Evolutionary conservation across 208 protist species (phyloP).

Genomic region (Crithidia thermophila): DNA sequence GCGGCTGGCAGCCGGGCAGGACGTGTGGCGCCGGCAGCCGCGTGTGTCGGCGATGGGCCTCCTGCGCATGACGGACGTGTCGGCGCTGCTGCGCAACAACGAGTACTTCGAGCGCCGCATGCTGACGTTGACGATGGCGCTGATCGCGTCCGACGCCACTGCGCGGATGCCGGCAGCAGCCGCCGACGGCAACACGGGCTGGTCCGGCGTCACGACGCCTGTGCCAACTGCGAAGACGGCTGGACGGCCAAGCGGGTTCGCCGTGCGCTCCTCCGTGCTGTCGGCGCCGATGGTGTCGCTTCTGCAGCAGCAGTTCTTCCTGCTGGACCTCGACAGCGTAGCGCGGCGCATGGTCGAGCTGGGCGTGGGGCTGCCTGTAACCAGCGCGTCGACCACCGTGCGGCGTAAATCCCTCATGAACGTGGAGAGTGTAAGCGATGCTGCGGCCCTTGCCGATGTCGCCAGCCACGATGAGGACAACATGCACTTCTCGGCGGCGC

Average conservation of each 20-base stretch:
- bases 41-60: conserved; percentile 50
- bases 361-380: conserved; percentile 26
- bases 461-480: too few species aligned
- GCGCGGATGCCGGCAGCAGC: too few species aligned
- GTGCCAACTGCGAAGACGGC: not conserved
- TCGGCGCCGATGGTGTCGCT: conserved; percentile 20
- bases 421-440: not conserved
- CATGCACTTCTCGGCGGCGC: not conserved
- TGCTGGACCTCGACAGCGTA: conserved; percentile 40
- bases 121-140: conserved; percentile 31
- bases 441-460: not conserved
- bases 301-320: conserved; percentile 34
- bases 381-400: conserved; percentile 6
- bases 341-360: conserved; percentile 36
- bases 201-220: not conserved
- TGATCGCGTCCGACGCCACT: not conserved
- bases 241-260: not conserved
- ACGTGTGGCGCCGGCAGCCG: conserved; percentile 33
- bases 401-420: too few species aligned
- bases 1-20: conserved; percentile 18
- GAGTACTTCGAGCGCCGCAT: conserved; percentile 41
- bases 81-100: conserved; percentile 24
- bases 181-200: conserved; percentile 2
- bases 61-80: conserved; percentile 33
- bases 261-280: not conserved